Evolutionary conservation across 257 asterid genomes (phyloP).

Genomic region (Lavandula angustifolia): DNA sequence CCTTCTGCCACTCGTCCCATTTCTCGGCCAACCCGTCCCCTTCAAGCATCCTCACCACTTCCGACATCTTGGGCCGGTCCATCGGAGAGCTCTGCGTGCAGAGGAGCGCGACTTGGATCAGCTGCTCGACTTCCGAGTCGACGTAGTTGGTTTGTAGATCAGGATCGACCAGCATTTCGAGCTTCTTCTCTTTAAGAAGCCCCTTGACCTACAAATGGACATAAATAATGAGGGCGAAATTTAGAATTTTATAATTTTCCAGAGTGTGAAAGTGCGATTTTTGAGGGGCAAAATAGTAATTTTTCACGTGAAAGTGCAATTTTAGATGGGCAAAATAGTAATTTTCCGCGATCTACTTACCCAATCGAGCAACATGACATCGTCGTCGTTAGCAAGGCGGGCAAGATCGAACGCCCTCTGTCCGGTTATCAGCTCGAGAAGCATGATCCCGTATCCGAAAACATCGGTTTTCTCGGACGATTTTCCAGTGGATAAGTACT

Average conservation of each 20-base stretch:
- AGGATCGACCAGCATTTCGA: slow-evolving; percentile 57
- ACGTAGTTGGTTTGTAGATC: slow-evolving; percentile 47
- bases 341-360: slow-evolving; percentile 23
- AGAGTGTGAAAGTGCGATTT: too few species aligned
- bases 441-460: slow-evolving; percentile 61
- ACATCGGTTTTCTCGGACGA: slow-evolving; percentile 59
- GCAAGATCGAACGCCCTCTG: slow-evolving; percentile 63
- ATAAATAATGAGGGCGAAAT: too few species aligned
- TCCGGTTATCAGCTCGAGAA: slow-evolving; percentile 60
- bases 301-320: neutral
- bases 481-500: slow-evolving; percentile 57
- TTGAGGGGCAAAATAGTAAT: too few species aligned
- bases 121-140: slow-evolving; percentile 55
- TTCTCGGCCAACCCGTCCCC: slow-evolving; percentile 64
- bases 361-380: slow-evolving; percentile 64
- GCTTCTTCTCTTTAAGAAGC: slow-evolving; percentile 52
- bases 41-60: slow-evolving; percentile 56
- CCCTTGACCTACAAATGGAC: slow-evolving; percentile 49
- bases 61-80: slow-evolving; percentile 64
- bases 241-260: too few species aligned
- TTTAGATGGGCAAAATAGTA: too few species aligned
- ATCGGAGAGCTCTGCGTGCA: slow-evolving; percentile 53
- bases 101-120: slow-evolving; percentile 56
- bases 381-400: slow-evolving; percentile 61
- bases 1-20: slow-evolving; percentile 60